Percentiles rank a stretch among this genome's conserved stretches.
phyloP scores from a whole-genome alignment of 768 basidiomycete genomes.

The Termitomyces sp. region DNA sequence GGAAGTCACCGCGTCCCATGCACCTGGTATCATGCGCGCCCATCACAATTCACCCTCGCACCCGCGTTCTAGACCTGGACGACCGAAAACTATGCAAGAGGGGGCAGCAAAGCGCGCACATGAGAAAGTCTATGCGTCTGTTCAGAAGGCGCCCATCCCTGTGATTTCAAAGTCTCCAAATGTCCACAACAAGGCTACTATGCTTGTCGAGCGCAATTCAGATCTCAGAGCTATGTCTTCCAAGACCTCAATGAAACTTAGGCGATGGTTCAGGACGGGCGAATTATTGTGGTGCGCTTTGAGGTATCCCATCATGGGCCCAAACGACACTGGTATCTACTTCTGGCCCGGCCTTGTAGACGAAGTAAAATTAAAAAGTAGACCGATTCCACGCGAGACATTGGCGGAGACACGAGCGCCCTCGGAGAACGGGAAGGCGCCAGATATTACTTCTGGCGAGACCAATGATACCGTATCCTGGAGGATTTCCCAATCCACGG shows the following conservation, averaged over 20 bases:
- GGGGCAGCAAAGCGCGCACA: constrained; percentile 22
- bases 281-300: constrained; percentile 74
- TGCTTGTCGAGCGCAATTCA: constrained; percentile 58
- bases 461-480: constrained; percentile 36
- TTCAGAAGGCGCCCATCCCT: constrained; percentile 32
- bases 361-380: constrained; percentile 47
- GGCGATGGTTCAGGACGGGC: constrained; percentile 61
- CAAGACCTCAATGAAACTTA: constrained; percentile 39
- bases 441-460: constrained; percentile 8
- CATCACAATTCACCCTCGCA: constrained; percentile 25
- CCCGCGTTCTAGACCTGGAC: constrained; percentile 16
- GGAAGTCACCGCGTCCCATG: constrained; percentile 60
- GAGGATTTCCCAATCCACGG: constrained; percentile 55
- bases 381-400: constrained; percentile 29
- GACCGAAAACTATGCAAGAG: constrained; percentile 20
- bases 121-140: constrained; percentile 36
- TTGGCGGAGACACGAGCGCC: constrained; percentile 1
- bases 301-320: constrained; percentile 42
- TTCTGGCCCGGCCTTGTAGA: constrained; percentile 78
- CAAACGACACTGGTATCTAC: constrained; percentile 42
- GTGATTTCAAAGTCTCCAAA: constrained; percentile 28
- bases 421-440: constrained; percentile 10
- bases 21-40: constrained; percentile 30
- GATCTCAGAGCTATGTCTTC: constrained; percentile 61
- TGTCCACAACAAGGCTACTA: constrained; percentile 35